These are phyloP conservation scores for Penicillium sclerotiorum DNA, from an alignment of 2,329 filamentous ascomycete species.

Conservation along the genomic window DNA sequence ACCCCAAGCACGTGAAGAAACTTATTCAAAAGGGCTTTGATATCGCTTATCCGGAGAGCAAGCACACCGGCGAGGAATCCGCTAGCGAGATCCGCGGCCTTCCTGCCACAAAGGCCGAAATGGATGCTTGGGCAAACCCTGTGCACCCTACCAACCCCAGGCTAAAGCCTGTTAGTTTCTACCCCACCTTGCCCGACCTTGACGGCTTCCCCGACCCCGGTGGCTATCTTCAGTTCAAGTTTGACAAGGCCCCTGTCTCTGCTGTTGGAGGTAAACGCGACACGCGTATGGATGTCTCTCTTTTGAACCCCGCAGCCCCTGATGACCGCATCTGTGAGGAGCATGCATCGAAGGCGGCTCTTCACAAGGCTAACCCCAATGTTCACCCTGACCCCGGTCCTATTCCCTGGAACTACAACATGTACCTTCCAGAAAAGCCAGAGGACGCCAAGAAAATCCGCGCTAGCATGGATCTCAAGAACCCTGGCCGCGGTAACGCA, in stretches of 20 bases:
- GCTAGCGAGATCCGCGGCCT: conserved; percentile 56
- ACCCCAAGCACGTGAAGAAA: conserved; percentile 63
- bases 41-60: conserved; percentile 64
- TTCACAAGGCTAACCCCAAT: conserved; percentile 53
- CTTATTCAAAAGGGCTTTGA: conserved; percentile 67
- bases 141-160: conserved; percentile 61
- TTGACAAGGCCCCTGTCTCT: conserved; percentile 60
- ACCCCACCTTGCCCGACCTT: conserved; percentile 63
- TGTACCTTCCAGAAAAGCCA: conserved; percentile 57
- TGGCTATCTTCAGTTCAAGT: conserved; percentile 63
- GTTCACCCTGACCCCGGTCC: conserved; percentile 56
- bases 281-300: conserved; percentile 60
- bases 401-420: conserved; percentile 61
- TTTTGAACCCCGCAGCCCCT: conserved; percentile 56
- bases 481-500: conserved; percentile 57
- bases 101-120: conserved; percentile 56
- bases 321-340: conserved; percentile 52
- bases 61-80: conserved; percentile 60
- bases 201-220: conserved; percentile 62
- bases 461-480: conserved; percentile 57
- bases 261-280: conserved; percentile 55
- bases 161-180: conserved; percentile 61
- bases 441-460: conserved; percentile 55
- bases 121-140: conserved; percentile 62
- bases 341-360: conserved; percentile 51